Percentiles rank a stretch among this genome's conserved stretches.
These are phyloP conservation scores for Vanrija sp. DNA, from an alignment of 1,284 basidiomycete species.

Conservation along the genomic window DNA sequence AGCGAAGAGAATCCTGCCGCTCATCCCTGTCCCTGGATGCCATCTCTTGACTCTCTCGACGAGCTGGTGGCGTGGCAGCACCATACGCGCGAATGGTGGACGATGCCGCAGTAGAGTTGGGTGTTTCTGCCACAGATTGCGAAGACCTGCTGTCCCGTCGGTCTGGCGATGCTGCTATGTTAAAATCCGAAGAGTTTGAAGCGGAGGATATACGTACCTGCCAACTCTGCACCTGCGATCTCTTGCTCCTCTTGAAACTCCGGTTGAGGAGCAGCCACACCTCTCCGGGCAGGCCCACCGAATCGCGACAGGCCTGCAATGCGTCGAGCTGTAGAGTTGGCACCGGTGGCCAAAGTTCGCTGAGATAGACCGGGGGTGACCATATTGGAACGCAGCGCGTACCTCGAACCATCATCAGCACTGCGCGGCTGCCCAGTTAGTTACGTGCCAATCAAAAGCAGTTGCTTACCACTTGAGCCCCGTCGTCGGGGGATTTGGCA, in stretches of 20 bases:
- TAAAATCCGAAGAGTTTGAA: too few relatives aligned
- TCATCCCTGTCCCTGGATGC: too few relatives aligned
- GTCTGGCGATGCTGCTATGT: too few relatives aligned
- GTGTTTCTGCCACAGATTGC: too few relatives aligned
- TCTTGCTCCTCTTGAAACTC: constrained; percentile 11
- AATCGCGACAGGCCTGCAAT: constrained; percentile 38
- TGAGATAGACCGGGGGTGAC: constrained; percentile 35
- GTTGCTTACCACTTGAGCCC: neutral
- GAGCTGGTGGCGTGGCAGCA: too few relatives aligned
- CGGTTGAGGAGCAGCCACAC: constrained; percentile 17
- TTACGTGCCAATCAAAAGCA: neutral
- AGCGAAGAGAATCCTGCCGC: too few relatives aligned
- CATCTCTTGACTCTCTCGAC: too few relatives aligned
- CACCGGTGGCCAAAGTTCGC: constrained; percentile 20
- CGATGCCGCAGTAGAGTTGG: too few relatives aligned
- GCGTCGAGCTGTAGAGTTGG: constrained; percentile 29
- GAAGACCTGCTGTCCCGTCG: too few relatives aligned
- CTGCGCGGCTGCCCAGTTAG: neutral
- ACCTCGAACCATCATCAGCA: neutral
- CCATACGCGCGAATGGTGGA: too few relatives aligned
- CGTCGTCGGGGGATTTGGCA: neutral
- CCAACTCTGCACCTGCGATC: neutral
- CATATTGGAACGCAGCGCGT: constrained; percentile 4
- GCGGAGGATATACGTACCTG: neutral
- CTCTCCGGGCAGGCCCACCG: constrained; percentile 41